A percentile compares a stretch with the other conserved stretches of the same genome.
Evolutionary conservation across 2,329 filamentous ascomycete species (phyloP).

Genomic region (Monilinia fructigena): DNA sequence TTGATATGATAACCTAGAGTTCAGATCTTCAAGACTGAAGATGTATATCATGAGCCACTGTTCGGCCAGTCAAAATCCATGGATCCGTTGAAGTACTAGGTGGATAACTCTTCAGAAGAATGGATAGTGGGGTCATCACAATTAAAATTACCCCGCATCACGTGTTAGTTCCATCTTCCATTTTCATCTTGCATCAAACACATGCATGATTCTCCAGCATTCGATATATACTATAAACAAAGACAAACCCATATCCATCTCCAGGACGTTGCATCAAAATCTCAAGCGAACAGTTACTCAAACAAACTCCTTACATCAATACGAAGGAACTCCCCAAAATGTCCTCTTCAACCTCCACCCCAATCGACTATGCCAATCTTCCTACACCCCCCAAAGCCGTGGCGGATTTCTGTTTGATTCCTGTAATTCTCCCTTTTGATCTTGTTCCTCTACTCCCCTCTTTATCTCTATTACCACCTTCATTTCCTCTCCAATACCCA

Average conservation of each 20-base stretch:
- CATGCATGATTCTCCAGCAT: neutral
- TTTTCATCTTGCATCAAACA: neutral
- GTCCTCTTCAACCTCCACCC: neutral
- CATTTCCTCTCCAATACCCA: neutral
- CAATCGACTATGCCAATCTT: slow-evolving; percentile 30
- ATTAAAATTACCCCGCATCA: slow-evolving; percentile 2
- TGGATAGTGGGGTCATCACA: neutral
- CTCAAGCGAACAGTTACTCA: neutral
- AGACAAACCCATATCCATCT: neutral
- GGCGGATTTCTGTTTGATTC: slow-evolving; percentile 89
- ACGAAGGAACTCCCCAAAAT: neutral
- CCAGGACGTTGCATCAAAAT: accelerated
- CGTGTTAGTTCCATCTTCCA: neutral
- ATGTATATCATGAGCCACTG: too few relatives aligned
- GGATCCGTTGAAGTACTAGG: neutral
- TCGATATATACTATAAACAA: neutral
- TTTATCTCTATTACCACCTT: neutral
- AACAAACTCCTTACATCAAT: neutral
- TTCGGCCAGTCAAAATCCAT: too few relatives aligned
- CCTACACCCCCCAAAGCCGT: slow-evolving; percentile 43
- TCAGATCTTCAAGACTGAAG: too few relatives aligned
- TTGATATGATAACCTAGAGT: too few relatives aligned
- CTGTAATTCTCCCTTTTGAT: slow-evolving; percentile 47
- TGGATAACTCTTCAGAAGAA: neutral
- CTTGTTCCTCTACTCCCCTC: neutral